A percentile compares a stretch with the other conserved stretches of the same genome.
These are phyloP conservation scores for Kandelia obovata DNA, from an alignment of 345 rosid species.

Conservation along the genomic window DNA sequence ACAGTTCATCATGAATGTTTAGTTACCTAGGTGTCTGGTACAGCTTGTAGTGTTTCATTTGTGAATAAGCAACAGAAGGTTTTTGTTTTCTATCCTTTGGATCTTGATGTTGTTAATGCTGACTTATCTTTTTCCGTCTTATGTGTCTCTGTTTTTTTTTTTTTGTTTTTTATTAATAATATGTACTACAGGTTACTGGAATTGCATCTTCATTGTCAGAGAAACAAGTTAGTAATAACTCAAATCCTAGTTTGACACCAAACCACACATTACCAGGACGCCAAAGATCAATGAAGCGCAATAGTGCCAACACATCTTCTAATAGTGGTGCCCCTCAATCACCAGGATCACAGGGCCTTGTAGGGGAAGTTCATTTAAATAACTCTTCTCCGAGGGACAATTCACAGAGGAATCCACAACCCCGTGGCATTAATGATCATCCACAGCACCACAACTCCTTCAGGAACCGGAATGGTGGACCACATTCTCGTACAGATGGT, in stretches of 20 bases:
- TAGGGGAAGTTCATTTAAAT: slow-evolving; percentile 33
- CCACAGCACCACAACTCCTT: slow-evolving; percentile 50
- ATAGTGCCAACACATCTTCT: slow-evolving; percentile 29
- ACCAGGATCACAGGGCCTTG: slow-evolving; percentile 30
- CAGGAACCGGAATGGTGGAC: slow-evolving; percentile 54
- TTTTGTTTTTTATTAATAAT: too few species aligned
- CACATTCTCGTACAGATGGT: slow-evolving; percentile 51
- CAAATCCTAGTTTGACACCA: slow-evolving; percentile 31
- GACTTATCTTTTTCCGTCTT: too few species aligned
- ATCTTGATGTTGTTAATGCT: too few species aligned
- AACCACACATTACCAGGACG: slow-evolving; percentile 31
- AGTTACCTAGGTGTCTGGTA: too few species aligned
- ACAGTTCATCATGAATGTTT: too few species aligned
- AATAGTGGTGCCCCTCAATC: slow-evolving; percentile 40
- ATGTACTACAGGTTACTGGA: slow-evolving; percentile 35
- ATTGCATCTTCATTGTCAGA: slow-evolving; percentile 26
- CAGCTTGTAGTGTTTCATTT: too few species aligned
- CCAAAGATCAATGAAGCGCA: slow-evolving; percentile 45
- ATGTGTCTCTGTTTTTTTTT: not conserved
- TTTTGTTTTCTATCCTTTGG: too few species aligned
- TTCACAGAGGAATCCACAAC: slow-evolving; percentile 48
- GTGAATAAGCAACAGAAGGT: too few species aligned
- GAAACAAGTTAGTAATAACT: slow-evolving; percentile 36
- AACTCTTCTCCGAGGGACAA: slow-evolving; percentile 55
- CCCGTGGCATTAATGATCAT: slow-evolving; percentile 53